Evolutionary conservation across 208 protist genomes (phyloP).

Genomic region (Trypanosoma vivax): DNA sequence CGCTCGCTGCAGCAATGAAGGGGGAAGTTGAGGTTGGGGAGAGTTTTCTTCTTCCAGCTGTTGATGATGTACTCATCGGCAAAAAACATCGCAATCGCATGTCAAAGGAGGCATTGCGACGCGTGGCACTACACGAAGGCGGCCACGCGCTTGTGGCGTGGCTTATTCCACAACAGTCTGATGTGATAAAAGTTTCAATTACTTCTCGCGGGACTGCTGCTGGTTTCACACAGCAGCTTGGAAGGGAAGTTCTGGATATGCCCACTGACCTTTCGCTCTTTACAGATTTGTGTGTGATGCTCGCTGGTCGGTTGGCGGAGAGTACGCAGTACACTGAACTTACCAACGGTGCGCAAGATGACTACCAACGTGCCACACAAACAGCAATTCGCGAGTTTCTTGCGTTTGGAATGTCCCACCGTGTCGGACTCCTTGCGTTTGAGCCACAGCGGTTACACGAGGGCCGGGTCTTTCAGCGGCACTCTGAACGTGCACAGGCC

Average conservation of each 20-base stretch:
- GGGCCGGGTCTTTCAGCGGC: conserved; percentile 68
- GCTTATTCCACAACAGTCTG: conserved; percentile 79
- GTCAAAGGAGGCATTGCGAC: conserved; percentile 36
- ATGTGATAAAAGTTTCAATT: conserved; percentile 96
- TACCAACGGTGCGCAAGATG: conserved; percentile 86
- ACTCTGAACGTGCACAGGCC: conserved; percentile 48
- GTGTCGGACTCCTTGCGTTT: conserved; percentile 64
- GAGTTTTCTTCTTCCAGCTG: conserved; percentile 57
- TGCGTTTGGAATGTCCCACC: conserved; percentile 71
- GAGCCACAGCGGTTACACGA: conserved; percentile 70
- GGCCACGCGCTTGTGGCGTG: conserved; percentile 94
- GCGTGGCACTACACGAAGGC: conserved; percentile 93
- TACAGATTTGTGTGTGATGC: conserved; percentile 88
- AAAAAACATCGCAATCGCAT: conserved; percentile 80
- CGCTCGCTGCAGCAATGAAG: conserved; percentile 80
- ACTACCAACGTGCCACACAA: conserved; percentile 90
- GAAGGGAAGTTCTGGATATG: conserved; percentile 70
- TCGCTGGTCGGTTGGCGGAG: conserved; percentile 95
- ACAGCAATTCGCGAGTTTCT: conserved; percentile 63
- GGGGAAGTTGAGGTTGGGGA: conserved; percentile 88
- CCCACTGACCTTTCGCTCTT: conserved; percentile 87
- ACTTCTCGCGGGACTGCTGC: conserved; percentile 76
- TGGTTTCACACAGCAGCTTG: conserved; percentile 82
- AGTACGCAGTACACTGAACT: conserved; percentile 85
- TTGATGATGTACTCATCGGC: conserved; percentile 83